These are phyloP conservation scores for Starmerella floricola DNA, from an alignment of 805 yeast species.

Conservation along the genomic window DNA sequence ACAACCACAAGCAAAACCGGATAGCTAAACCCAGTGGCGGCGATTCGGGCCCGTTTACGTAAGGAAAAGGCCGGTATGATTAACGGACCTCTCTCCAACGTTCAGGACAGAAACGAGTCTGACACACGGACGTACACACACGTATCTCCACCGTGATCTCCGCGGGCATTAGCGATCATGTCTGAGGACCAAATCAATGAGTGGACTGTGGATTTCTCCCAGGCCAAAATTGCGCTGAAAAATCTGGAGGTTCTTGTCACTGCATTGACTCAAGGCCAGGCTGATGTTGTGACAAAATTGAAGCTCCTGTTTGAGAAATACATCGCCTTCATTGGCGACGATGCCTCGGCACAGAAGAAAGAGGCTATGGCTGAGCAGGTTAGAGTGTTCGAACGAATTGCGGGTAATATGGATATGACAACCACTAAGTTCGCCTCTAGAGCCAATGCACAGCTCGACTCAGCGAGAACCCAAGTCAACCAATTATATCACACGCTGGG, in stretches of 20 bases:
- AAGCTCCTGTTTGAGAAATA: slow-evolving; percentile 7
- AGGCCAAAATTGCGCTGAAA: slow-evolving; percentile 16
- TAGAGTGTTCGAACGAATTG: slow-evolving; percentile 3
- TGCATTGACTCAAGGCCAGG: slow-evolving; percentile 6
- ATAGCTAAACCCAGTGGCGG: no score
- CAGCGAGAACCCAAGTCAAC: slow-evolving; percentile 12
- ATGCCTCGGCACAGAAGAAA: neutral
- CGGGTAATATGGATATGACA: slow-evolving; percentile 1
- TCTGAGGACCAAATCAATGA: slow-evolving; percentile 13
- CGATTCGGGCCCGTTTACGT: no score
- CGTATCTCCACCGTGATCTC: no score
- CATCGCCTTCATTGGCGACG: slow-evolving; percentile 3
- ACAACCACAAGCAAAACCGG: no score
- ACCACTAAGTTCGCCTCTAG: slow-evolving; percentile 23
- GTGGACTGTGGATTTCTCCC: slow-evolving; percentile 16
- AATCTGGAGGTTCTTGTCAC: slow-evolving; percentile 10
- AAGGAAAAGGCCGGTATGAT: no score
- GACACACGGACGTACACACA: neutral
- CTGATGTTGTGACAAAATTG: slow-evolving; percentile 6
- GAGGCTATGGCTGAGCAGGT: slow-evolving; percentile 4
- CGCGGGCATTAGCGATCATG: neutral
- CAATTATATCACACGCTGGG: slow-evolving; percentile 4
- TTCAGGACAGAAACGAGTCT: no score
- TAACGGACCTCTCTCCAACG: no score
- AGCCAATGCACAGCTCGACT: slow-evolving; percentile 13